phyloP scores from a whole-genome alignment of 176 grass and related monocot species.

The Coix lacrymajobi region DNA sequence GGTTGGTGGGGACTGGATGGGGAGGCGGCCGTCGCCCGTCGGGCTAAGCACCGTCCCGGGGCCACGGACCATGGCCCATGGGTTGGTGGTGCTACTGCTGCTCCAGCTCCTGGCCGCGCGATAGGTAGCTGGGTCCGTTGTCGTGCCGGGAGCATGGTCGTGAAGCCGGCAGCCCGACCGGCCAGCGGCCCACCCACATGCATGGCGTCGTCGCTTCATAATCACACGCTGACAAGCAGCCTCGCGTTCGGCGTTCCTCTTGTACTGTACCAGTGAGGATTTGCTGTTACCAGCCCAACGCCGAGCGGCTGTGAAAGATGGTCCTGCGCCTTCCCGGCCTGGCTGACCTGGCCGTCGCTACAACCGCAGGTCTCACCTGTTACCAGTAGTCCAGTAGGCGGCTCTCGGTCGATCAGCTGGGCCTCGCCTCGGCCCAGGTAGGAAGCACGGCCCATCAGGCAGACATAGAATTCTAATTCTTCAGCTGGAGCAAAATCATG shows the following conservation, averaged over 20 bases:
- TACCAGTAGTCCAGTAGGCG: no score
- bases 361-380: neutral
- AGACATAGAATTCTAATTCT: neutral
- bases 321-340: no score
- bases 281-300: no score
- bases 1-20: neutral
- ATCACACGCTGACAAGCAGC: neutral
- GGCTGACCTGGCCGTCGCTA: no score
- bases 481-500: neutral
- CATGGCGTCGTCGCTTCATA: neutral
- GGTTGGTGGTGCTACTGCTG: constrained; percentile 13
- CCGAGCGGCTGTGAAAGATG: no score
- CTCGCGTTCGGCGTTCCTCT: no score
- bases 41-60: neutral
- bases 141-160: no score
- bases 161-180: no score
- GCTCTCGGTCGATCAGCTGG: no score
- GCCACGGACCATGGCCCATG: no score
- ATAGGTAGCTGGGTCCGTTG: neutral
- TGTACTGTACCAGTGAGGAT: no score
- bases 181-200: constrained; percentile 5
- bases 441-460: neutral
- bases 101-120: neutral
- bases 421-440: neutral
- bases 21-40: neutral